These are phyloP conservation scores for Macrolepiota dolichaula DNA, from an alignment of 768 basidiomycete species.

Conservation along the genomic window DNA sequence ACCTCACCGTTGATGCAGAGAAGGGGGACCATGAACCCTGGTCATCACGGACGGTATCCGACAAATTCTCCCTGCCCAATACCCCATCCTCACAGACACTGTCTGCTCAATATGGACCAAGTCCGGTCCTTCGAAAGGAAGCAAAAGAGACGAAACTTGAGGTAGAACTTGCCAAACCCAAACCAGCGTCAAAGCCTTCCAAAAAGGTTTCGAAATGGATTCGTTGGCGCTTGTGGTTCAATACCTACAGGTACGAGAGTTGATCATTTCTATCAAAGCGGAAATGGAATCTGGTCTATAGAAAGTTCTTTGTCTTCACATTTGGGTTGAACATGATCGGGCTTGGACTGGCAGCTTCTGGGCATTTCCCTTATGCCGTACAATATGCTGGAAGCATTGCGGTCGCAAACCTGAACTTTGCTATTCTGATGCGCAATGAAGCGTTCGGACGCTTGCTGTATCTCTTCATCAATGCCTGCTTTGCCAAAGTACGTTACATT, in stretches of 20 bases:
- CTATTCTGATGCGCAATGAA: slow-evolving; percentile 75
- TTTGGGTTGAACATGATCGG: slow-evolving; percentile 62
- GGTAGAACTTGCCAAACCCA: slow-evolving; percentile 28
- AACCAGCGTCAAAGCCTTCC: slow-evolving; percentile 33
- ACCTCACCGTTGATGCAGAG: slow-evolving; percentile 50
- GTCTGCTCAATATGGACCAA: neutral
- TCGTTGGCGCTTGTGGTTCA: slow-evolving; percentile 63
- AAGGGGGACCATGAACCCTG: slow-evolving; percentile 51
- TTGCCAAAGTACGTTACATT: slow-evolving; percentile 54
- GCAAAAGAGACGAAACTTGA: slow-evolving; percentile 23
- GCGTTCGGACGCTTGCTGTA: slow-evolving; percentile 72
- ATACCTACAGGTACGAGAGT: slow-evolving; percentile 56
- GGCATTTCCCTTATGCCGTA: slow-evolving; percentile 62
- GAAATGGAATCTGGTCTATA: slow-evolving; percentile 19
- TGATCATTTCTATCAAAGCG: neutral
- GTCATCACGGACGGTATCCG: slow-evolving; percentile 28
- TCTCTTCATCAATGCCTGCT: slow-evolving; percentile 59
- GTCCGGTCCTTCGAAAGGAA: slow-evolving; percentile 29
- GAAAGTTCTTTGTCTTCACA: slow-evolving; percentile 67
- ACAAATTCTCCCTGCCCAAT: slow-evolving; percentile 32
- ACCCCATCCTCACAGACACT: slow-evolving; percentile 14
- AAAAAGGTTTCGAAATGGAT: slow-evolving; percentile 62
- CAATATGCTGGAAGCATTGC: slow-evolving; percentile 64
- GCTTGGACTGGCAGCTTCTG: slow-evolving; percentile 57
- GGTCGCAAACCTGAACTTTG: slow-evolving; percentile 67